phyloP scores from a whole-genome alignment of 768 basidiomycete genomes.

The Amanita subjunquillea region DNA sequence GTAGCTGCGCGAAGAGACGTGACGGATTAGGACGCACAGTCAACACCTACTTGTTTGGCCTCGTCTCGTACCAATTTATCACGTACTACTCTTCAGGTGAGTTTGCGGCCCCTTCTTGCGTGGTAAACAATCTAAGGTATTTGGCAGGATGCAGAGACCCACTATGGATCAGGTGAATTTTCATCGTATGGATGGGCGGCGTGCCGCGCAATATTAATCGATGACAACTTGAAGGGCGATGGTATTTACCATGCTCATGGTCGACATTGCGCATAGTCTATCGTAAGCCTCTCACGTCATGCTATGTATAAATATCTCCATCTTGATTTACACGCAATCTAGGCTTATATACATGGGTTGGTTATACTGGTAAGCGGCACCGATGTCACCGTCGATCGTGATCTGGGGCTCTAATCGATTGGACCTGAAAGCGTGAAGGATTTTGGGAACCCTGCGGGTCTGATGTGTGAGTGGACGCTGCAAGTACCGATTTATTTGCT shows the following conservation, averaged over 20 bases:
- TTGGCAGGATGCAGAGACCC: neutral
- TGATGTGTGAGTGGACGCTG: constrained; percentile 3
- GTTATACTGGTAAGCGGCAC: neutral
- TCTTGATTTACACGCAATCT: neutral
- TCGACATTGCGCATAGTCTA: constrained; percentile 10
- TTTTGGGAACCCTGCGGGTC: constrained; percentile 6
- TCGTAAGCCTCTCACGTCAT: constrained; percentile 6
- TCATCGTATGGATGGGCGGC: neutral
- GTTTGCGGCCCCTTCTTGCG: neutral
- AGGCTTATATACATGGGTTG: constrained; percentile 6
- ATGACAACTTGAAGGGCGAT: neutral
- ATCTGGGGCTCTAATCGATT: neutral
- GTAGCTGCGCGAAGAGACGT: neutral
- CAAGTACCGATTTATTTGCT: constrained; percentile 1
- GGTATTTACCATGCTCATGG: constrained; percentile 8
- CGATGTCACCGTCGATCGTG: neutral
- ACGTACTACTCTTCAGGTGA: neutral
- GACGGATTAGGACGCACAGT: neutral
- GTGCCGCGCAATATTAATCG: neutral
- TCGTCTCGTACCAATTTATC: neutral
- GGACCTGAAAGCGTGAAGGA: constrained; percentile 7
- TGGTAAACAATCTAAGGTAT: neutral
- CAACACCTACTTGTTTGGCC: neutral
- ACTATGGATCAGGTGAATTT: neutral
- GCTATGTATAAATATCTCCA: neutral